phyloP scores from a whole-genome alignment of 2,329 filamentous ascomycete genomes.

The Nemania abortiva region DNA sequence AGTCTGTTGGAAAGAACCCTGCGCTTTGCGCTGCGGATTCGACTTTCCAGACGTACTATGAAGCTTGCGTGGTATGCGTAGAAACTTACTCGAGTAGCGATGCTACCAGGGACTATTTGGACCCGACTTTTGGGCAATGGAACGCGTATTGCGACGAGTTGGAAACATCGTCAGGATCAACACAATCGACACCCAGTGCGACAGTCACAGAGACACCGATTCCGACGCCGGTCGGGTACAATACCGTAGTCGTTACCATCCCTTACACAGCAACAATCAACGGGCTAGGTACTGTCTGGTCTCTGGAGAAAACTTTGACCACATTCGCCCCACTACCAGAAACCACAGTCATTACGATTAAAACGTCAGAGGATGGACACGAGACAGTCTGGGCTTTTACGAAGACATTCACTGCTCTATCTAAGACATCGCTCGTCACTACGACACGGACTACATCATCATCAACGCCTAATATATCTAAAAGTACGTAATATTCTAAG shows the following conservation, averaged over 20 bases:
- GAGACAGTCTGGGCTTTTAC: slow-evolving; percentile 6
- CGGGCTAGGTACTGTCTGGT: slow-evolving; percentile 1
- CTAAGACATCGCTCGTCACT: neutral
- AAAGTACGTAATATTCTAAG: neutral
- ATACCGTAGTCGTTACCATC: neutral
- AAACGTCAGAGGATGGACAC: slow-evolving; percentile 8
- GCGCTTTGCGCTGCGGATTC: slow-evolving; percentile 7
- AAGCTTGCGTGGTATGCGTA: neutral
- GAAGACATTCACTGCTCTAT: slow-evolving; percentile 10
- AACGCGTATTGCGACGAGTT: slow-evolving; percentile 4
- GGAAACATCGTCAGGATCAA: neutral
- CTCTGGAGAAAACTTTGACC: neutral
- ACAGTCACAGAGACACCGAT: neutral
- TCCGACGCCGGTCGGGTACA: neutral
- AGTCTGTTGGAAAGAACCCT: slow-evolving; percentile 1
- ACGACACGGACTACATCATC: neutral
- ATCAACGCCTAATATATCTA: neutral
- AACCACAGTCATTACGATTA: neutral
- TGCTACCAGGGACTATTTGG: neutral
- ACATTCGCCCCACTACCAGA: neutral
- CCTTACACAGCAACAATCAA: neutral
- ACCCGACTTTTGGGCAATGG: neutral
- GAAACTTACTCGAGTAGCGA: neutral
- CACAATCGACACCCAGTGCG: neutral
- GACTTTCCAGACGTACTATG: neutral